These are phyloP conservation scores for Zychaea mexicana DNA, from an alignment of 371 early-diverging fungal species.

Conservation along the genomic window DNA sequence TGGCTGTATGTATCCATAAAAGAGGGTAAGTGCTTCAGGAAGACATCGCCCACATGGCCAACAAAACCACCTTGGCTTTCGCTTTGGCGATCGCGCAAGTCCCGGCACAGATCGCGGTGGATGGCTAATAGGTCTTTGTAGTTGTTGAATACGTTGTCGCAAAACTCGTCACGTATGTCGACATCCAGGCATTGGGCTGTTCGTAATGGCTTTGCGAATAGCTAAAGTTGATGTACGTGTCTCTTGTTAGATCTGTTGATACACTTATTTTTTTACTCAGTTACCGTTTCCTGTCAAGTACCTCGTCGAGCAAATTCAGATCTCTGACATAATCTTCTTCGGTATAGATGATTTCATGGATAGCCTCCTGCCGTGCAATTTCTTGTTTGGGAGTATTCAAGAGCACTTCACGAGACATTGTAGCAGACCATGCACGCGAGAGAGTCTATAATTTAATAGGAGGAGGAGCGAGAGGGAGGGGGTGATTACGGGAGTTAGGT, in stretches of 20 bases:
- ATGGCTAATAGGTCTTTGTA: constrained; percentile 67
- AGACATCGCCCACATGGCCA: constrained; percentile 82
- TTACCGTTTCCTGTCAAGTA: too few relatives aligned
- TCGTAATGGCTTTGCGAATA: constrained; percentile 25
- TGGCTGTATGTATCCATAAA: constrained; percentile 72
- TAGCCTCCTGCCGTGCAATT: constrained; percentile 87
- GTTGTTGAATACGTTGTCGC: constrained; percentile 80
- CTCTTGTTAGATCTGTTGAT: background rate
- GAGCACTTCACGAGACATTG: constrained; percentile 71
- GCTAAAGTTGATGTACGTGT: constrained; percentile 8
- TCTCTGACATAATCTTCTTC: constrained; percentile 92
- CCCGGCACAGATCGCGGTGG: constrained; percentile 67
- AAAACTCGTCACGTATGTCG: constrained; percentile 63
- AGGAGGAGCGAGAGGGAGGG: too few relatives aligned
- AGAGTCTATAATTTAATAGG: too few relatives aligned
- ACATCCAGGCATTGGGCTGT: constrained; percentile 49
- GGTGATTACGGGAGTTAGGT: too few relatives aligned
- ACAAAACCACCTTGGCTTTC: constrained; percentile 64
- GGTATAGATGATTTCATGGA: constrained; percentile 89
- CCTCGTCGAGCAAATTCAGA: constrained; percentile 41
- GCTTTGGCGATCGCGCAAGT: constrained; percentile 70
- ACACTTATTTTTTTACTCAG: background rate
- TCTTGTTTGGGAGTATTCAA: constrained; percentile 74
- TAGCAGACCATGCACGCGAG: constrained; percentile 62
- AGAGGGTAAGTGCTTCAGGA: constrained; percentile 62